Evolutionary conservation across 2,329 filamentous ascomycete species (phyloP).

Genomic region (Fusarium tuaranense): DNA sequence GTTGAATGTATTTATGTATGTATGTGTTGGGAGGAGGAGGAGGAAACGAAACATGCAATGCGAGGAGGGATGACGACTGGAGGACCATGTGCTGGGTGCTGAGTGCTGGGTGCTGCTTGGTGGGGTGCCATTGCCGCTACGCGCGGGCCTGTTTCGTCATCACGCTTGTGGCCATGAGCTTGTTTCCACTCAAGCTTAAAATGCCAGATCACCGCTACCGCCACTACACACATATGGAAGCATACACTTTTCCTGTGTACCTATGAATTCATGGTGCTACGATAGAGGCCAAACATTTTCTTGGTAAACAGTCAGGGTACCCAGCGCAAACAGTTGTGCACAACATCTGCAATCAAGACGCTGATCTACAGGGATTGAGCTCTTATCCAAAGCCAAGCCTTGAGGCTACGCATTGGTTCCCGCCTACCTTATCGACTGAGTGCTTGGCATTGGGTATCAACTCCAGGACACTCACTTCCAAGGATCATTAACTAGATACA

Average conservation of each 20-base stretch:
- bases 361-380: constrained; percentile 33
- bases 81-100: constrained; percentile 17
- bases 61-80: constrained; percentile 31
- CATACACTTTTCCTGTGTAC: not conserved
- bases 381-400: constrained; percentile 31
- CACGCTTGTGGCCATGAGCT: constrained; percentile 35
- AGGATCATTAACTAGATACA: not conserved
- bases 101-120: not conserved
- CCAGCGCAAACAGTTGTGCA: not conserved
- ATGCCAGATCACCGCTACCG: constrained; percentile 1
- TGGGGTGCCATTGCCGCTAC: constrained; percentile 30
- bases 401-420: constrained; percentile 10
- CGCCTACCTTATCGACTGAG: constrained; percentile 8
- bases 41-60: constrained; percentile 22
- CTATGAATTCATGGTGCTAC: not conserved
- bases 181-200: constrained; percentile 33
- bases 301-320: not conserved
- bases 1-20: constrained; percentile 23
- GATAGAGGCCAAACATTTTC: not conserved
- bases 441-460: constrained; percentile 4
- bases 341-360: constrained; percentile 6
- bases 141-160: constrained; percentile 37
- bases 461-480: not conserved
- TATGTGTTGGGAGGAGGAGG: constrained; percentile 1
- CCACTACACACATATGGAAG: not conserved